These are phyloP conservation scores for Avena atlantica DNA, from an alignment of 176 grass and related monocot species.

Conservation along the genomic window DNA sequence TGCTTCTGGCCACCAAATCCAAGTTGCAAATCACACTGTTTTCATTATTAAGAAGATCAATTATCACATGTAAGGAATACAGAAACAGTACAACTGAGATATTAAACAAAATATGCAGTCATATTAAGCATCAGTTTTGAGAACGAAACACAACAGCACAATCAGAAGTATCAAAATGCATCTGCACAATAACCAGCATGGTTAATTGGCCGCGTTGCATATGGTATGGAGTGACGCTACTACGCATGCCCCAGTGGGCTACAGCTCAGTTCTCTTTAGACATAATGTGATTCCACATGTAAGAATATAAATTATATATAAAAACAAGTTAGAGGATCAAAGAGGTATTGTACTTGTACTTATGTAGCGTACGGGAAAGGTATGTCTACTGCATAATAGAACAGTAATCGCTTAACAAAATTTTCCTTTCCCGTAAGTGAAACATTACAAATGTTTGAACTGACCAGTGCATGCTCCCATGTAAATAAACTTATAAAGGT, in stretches of 20 bases:
- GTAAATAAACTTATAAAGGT: constrained; percentile 3
- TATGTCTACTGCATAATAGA: constrained; percentile 28
- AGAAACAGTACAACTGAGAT: constrained; percentile 21
- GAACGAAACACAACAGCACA: constrained; percentile 10
- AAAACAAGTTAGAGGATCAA: constrained; percentile 24
- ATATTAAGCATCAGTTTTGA: neutral
- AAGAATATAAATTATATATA: constrained; percentile 20
- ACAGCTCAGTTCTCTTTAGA: neutral
- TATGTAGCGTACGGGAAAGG: neutral
- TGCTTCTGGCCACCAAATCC: constrained; percentile 60
- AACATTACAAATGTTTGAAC: neutral
- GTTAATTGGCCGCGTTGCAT: neutral
- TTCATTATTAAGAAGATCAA: constrained; percentile 27
- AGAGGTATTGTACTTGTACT: neutral
- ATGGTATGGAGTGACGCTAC: neutral
- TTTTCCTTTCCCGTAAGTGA: neutral
- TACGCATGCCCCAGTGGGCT: no score
- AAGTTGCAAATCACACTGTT: constrained; percentile 69
- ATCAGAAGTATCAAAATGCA: neutral
- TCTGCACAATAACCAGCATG: neutral
- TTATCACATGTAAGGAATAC: constrained; percentile 25
- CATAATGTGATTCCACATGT: neutral
- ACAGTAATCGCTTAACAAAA: neutral
- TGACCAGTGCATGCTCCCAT: neutral
- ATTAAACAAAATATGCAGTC: neutral